These are phyloP conservation scores for Bipolaris zeicola DNA, from an alignment of 2,329 filamentous ascomycete species.

Conservation along the genomic window DNA sequence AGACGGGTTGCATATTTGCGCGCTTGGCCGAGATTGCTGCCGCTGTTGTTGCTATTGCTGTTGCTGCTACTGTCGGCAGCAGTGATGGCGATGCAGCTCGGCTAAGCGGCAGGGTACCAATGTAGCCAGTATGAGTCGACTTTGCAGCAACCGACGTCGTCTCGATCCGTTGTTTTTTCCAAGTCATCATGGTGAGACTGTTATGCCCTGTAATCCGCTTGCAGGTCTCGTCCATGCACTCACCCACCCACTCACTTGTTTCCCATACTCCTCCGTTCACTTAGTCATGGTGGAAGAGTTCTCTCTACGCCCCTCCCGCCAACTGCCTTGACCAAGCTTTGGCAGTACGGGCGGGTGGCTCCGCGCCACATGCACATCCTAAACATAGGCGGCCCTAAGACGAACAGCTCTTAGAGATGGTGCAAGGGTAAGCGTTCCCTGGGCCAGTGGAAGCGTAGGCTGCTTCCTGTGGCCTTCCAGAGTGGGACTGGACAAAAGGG, in stretches of 20 bases:
- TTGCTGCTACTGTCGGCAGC: not conserved
- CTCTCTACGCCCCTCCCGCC: not conserved
- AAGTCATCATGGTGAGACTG: not conserved
- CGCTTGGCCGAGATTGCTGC: not conserved
- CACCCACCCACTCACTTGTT: no score
- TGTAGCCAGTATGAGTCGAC: not conserved
- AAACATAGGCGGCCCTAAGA: constrained; percentile 6
- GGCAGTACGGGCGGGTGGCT: constrained; percentile 7
- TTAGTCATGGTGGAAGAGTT: not conserved
- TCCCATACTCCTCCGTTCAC: not conserved
- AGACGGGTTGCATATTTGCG: not conserved
- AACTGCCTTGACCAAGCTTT: constrained; percentile 4
- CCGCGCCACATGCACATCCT: constrained; percentile 10
- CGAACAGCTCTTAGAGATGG: not conserved
- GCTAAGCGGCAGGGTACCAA: not conserved
- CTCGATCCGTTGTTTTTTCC: not conserved
- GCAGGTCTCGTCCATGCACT: not conserved
- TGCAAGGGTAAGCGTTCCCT: not conserved
- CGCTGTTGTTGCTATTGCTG: no score
- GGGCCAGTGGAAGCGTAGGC: not conserved
- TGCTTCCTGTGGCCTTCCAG: not conserved
- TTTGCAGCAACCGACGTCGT: not conserved
- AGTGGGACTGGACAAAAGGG: constrained; percentile 1
- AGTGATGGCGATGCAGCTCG: not conserved
- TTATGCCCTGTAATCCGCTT: not conserved